Conservation (phyloP, 2,329 filamentous ascomycete genomes). For the Arthroderma sp. region DNA sequence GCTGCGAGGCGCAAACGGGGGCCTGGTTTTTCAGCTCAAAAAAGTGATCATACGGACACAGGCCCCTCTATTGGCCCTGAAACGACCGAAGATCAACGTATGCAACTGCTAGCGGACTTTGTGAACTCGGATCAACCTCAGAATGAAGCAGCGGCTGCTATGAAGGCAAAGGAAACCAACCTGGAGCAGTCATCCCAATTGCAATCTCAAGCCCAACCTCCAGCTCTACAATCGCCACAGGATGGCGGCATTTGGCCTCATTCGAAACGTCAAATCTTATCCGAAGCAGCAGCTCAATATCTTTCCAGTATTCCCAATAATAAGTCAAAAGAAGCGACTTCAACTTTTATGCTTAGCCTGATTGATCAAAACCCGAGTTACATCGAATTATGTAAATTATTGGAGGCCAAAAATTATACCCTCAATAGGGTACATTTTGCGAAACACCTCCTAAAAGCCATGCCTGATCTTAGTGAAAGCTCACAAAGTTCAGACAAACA, state of each 20-base stretch:
- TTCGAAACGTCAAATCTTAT: slow-evolving; percentile 35
- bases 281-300: slow-evolving; percentile 36
- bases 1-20: slow-evolving; percentile 7
- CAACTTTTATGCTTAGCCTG: slow-evolving; percentile 32
- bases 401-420: slow-evolving; percentile 37
- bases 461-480: slow-evolving; percentile 15
- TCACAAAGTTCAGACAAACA: background rate
- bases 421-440: slow-evolving; percentile 43
- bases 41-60: too few species aligned
- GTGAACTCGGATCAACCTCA: too few species aligned
- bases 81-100: background rate
- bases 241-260: slow-evolving; percentile 37
- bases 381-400: slow-evolving; percentile 39
- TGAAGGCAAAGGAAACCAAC: too few species aligned
- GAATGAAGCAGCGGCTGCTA: too few species aligned
- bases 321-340: slow-evolving; percentile 20
- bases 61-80: too few species aligned
- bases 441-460: slow-evolving; percentile 29
- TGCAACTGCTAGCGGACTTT: background rate
- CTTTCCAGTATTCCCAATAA: slow-evolving; percentile 34
- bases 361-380: slow-evolving; percentile 44
- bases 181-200: too few species aligned
- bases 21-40: background rate
- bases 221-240: background rate
- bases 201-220: background rate